Percentiles rank a stretch among this genome's conserved stretches.
phyloP scores from a whole-genome alignment of 768 basidiomycete species.

The Punctularia strigosozonata region DNA sequence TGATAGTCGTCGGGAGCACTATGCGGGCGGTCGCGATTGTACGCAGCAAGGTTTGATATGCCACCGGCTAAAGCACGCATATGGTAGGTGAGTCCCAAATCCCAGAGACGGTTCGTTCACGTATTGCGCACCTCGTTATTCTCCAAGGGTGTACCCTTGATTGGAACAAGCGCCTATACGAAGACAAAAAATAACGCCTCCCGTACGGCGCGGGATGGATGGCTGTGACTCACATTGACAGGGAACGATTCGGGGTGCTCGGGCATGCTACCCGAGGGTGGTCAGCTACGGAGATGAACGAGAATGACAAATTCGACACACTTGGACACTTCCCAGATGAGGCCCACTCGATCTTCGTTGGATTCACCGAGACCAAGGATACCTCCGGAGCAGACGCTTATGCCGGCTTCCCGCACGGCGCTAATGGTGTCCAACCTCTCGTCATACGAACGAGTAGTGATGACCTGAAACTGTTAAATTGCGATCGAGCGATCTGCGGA shows the following conservation, averaged over 20 bases:
- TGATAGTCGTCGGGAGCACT: slow-evolving; percentile 85
- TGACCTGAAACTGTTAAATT: slow-evolving; percentile 46
- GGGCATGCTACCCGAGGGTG: slow-evolving; percentile 50
- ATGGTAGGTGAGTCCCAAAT: slow-evolving; percentile 5
- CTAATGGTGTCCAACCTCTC: slow-evolving; percentile 84
- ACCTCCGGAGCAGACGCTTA: slow-evolving; percentile 94
- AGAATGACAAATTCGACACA: slow-evolving; percentile 26
- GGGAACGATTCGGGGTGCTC: slow-evolving; percentile 99
- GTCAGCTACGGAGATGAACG: not conserved
- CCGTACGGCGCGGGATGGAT: no score
- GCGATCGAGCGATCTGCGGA: slow-evolving; percentile 2
- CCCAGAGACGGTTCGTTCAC: not conserved
- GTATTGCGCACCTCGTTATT: slow-evolving; percentile 60
- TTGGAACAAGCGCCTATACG: slow-evolving; percentile 93
- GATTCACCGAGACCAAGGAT: slow-evolving; percentile 92
- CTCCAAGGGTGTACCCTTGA: slow-evolving; percentile 88
- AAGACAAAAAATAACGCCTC: no score
- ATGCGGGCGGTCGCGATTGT: slow-evolving; percentile 94
- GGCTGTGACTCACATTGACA: no score
- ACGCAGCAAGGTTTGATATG: slow-evolving; percentile 75
- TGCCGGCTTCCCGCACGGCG: slow-evolving; percentile 88
- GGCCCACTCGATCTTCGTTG: slow-evolving; percentile 79
- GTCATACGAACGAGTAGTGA: slow-evolving; percentile 90
- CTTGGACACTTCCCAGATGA: slow-evolving; percentile 92
- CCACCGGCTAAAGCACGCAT: slow-evolving; percentile 46